Percentiles rank a stretch among this genome's conserved stretches.
Conservation (phyloP, 805 yeast species). For the Metschnikowia anglica region DNA sequence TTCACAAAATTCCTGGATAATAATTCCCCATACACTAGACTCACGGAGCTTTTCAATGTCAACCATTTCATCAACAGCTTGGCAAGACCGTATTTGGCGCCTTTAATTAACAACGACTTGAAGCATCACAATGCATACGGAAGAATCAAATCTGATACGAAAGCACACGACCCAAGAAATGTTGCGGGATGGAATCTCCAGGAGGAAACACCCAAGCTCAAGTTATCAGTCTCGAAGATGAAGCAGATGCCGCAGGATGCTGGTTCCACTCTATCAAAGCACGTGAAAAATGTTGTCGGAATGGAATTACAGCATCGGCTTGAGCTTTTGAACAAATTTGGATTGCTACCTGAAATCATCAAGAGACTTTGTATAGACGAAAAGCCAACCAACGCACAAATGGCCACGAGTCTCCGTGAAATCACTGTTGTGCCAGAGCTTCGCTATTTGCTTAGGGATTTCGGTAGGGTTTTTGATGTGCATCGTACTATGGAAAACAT, state of each 20-base stretch:
- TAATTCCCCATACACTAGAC: conserved; percentile 71
- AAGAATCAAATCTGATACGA: conserved; percentile 24
- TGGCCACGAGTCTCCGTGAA: conserved; percentile 63
- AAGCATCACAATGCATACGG: conserved; percentile 57
- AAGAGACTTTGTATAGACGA: conserved; percentile 85
- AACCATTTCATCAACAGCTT: conserved; percentile 89
- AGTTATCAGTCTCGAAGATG: conserved; percentile 14
- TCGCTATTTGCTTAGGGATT: conserved; percentile 63
- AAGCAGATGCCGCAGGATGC: conserved; percentile 36
- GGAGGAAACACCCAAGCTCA: conserved; percentile 12
- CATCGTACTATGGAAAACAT: conserved; percentile 69
- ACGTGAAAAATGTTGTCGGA: conserved; percentile 54
- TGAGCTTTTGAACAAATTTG: conserved; percentile 74
- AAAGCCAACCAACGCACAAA: conserved; percentile 65
- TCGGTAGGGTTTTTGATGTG: conserved; percentile 76
- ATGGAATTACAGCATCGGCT: conserved; percentile 84
- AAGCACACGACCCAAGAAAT: conserved; percentile 9
- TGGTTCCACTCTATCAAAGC: conserved; percentile 33
- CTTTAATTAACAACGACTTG: conserved; percentile 78
- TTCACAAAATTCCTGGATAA: conserved; percentile 56
- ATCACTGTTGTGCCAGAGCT: conserved; percentile 89
- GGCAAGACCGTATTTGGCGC: conserved; percentile 93
- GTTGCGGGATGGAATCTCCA: conserved; percentile 14
- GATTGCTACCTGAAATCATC: conserved; percentile 65
- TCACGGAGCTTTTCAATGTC: conserved; percentile 91